Conservation (phyloP, 1,284 basidiomycete genomes). For the Heterobasidion parviporum region DNA sequence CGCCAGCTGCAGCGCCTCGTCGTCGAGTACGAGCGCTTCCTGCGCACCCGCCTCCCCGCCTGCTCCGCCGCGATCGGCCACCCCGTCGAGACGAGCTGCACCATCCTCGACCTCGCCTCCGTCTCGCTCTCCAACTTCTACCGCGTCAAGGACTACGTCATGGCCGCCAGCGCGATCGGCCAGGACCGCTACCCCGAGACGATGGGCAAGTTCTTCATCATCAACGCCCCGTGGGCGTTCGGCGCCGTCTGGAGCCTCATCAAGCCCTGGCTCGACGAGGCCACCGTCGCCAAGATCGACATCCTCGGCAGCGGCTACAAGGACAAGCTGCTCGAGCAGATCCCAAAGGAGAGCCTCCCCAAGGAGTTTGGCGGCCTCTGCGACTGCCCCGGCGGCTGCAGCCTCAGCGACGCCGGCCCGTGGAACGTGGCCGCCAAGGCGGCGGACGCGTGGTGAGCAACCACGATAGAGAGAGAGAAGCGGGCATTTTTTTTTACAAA, state of each 20-base stretch:
- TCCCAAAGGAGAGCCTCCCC: slow-evolving; percentile 80
- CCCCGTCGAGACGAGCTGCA: slow-evolving; percentile 96
- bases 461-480: too few species aligned
- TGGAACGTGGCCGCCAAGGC: slow-evolving; percentile 43
- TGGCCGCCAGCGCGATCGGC: slow-evolving; percentile 71
- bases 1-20: slow-evolving; percentile 89
- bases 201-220: slow-evolving; percentile 97
- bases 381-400: slow-evolving; percentile 75
- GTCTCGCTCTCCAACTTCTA: slow-evolving; percentile 84
- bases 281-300: slow-evolving; percentile 89
- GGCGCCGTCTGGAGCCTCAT: slow-evolving; percentile 83
- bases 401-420: slow-evolving; percentile 85
- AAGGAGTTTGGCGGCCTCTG: slow-evolving; percentile 82
- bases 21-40: slow-evolving; percentile 90
- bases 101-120: slow-evolving; percentile 88
- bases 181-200: slow-evolving; percentile 91
- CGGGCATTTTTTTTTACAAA: not conserved
- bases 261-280: slow-evolving; percentile 93
- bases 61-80: slow-evolving; percentile 70
- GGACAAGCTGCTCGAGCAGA: slow-evolving; percentile 71
- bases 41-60: slow-evolving; percentile 75
- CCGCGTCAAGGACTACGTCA: slow-evolving; percentile 90
- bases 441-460: too few species aligned
- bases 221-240: slow-evolving; percentile 93
- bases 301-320: slow-evolving; percentile 67